A percentile compares a stretch with the other conserved stretches of the same genome.
Evolutionary conservation across 495 filamentous ascomycete species (phyloP).

Genomic region (Hypoxylon fuscum): DNA sequence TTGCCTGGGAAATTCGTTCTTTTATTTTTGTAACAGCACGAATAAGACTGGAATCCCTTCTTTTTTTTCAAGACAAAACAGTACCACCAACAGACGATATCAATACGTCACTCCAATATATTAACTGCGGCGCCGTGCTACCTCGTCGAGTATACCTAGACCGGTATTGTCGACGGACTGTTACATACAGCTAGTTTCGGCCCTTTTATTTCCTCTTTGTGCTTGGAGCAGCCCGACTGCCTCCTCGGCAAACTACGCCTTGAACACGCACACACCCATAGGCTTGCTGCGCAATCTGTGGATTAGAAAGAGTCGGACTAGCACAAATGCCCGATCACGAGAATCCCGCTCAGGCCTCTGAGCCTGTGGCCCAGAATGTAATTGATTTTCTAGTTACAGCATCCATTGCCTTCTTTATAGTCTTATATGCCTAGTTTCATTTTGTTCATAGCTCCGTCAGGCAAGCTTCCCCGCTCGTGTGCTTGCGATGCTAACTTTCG

Average conservation of each 20-base stretch:
- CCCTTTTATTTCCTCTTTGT: constrained; percentile 44
- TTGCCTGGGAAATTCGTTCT: constrained; percentile 22
- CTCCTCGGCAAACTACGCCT: constrained; percentile 33
- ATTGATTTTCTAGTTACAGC: constrained; percentile 16
- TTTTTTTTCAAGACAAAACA: constrained; percentile 5
- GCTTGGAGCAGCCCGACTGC: constrained; percentile 37
- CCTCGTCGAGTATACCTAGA: constrained; percentile 22
- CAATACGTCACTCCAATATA: constrained; percentile 40
- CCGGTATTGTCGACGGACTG: constrained; percentile 28
- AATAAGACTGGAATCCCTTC: constrained; percentile 23
- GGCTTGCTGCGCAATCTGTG: constrained; percentile 41
- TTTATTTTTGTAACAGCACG: constrained; percentile 18
- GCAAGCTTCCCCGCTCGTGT: constrained; percentile 28
- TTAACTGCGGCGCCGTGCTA: constrained; percentile 35
- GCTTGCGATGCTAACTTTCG: constrained; percentile 43
- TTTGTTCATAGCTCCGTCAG: not conserved
- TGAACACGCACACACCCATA: constrained; percentile 30
- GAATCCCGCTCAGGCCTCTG: constrained; percentile 41
- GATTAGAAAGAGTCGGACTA: constrained; percentile 30
- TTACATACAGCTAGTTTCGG: constrained; percentile 42
- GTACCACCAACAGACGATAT: constrained; percentile 17
- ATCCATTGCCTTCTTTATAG: constrained; percentile 1
- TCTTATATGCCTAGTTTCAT: not conserved
- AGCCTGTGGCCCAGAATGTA: constrained; percentile 45
- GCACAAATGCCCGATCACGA: constrained; percentile 47